Percentiles rank a stretch among this genome's conserved stretches.
phyloP scores from a whole-genome alignment of 305 asterid genomes.

The Salvia sclarea region DNA sequence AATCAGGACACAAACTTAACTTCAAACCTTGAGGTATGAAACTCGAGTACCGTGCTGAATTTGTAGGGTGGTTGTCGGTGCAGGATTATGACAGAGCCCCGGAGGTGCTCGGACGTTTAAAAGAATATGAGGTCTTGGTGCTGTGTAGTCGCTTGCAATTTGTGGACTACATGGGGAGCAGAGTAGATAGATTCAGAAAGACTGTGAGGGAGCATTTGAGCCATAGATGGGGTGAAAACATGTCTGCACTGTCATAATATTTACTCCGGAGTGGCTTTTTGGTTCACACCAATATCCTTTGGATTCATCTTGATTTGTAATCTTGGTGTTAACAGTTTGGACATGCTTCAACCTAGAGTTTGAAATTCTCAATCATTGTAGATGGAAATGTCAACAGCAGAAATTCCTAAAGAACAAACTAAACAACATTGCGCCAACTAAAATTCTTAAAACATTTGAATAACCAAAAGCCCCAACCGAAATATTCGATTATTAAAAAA shows the following conservation, averaged over 20 bases:
- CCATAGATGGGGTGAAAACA: constrained; percentile 12
- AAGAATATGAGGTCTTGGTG: constrained; percentile 59
- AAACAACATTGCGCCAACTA: too few relatives aligned
- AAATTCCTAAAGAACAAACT: too few relatives aligned
- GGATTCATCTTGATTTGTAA: not conserved
- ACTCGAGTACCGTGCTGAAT: not conserved
- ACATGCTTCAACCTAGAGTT: not conserved
- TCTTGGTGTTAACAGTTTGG: not conserved
- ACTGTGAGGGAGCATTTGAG: constrained; percentile 43
- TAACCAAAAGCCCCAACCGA: too few relatives aligned
- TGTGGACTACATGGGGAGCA: constrained; percentile 45
- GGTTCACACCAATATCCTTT: not conserved
- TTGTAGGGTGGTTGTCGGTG: constrained; percentile 18
- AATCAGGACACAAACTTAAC: not conserved
- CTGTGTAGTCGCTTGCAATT: constrained; percentile 66
- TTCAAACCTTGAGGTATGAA: not conserved
- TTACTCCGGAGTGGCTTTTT: not conserved
- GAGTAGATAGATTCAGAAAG: constrained; percentile 56
- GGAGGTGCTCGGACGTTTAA: constrained; percentile 41
- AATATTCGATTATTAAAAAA: too few relatives aligned
- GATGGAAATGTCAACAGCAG: not conserved
- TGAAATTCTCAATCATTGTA: not conserved
- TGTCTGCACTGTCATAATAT: not conserved
- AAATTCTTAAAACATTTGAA: too few relatives aligned
- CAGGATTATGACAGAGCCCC: constrained; percentile 92